Evolutionary conservation across 2,329 filamentous ascomycete species (phyloP).

Genomic region (Fusarium sp.): DNA sequence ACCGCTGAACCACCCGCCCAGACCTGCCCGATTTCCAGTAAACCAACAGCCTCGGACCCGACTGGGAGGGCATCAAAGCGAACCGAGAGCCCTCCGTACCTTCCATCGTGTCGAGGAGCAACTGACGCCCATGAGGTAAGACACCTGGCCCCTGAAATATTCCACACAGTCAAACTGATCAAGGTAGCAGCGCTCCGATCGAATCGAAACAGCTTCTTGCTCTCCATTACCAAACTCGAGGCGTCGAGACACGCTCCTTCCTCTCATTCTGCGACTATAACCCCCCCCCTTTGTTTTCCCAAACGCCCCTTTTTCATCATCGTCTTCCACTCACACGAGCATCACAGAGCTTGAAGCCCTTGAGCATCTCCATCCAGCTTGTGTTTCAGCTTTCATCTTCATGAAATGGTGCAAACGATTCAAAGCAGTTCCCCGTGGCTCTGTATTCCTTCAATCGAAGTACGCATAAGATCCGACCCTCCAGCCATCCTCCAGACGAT

Average conservation of each 20-base stretch:
- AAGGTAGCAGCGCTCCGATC: neutral
- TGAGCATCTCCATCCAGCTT: too few relatives aligned
- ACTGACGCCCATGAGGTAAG: neutral
- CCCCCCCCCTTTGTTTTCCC: neutral
- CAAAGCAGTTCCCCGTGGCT: neutral
- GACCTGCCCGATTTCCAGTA: neutral
- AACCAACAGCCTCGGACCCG: neutral
- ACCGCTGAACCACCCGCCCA: neutral
- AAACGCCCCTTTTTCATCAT: neutral
- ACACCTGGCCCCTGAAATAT: neutral
- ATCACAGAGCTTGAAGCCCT: neutral
- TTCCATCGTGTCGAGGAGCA: neutral
- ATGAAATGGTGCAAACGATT: neutral
- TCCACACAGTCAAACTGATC: neutral
- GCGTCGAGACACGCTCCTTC: neutral
- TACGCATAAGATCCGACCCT: neutral
- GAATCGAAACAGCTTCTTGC: neutral
- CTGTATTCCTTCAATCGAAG: neutral
- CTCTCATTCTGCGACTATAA: neutral
- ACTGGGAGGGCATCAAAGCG: neutral
- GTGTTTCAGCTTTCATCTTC: rapidly evolving
- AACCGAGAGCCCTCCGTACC: neutral
- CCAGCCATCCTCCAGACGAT: neutral
- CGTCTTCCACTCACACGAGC: neutral
- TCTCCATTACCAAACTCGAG: neutral